Evolutionary conservation across 345 rosid species (phyloP), one percentile per base, ranked within the genome.

Genomic region (Citrus medica): DNA sequence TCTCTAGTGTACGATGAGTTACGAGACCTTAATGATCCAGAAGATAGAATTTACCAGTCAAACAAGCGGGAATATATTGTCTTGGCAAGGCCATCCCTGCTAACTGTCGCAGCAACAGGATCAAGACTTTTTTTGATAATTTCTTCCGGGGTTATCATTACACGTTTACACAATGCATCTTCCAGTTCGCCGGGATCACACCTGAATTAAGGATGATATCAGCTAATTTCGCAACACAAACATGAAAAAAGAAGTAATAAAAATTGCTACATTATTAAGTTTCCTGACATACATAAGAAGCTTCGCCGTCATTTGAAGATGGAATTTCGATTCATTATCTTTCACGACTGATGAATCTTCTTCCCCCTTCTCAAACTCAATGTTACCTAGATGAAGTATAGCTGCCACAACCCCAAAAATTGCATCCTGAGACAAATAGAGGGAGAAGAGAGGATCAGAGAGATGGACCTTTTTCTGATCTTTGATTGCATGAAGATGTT

Each of bases 71-170:
- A 87, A 85, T 95, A 95, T 86, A 93, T 85, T 58, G 97, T 91
- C 88, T 92, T 95, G 73, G 98, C 98, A 75, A 95, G 87, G 80
- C 97, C 95, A 84, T 95, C 98, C 85, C 98, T 87, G 84, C 91
- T 90, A 79, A 91, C 77, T 13, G 94, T 82, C 21, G 98, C 98
- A 40, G 87, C 92, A 71, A 40, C 76, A 69, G 94, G 88, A 84
- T 95, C 92, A 66, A 92, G 94, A 86, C 97, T 93, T 86, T 77
- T 93, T 79, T 88, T 88, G 65, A 95, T 95, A 76, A 90, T 78
- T 79, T 95, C 98, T 86, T 92, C 98, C 3, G 93, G 95, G 37
- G 98, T 92, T 62, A 95, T 77, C 92, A 95, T 93, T 64, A 88
- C 84, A 67, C 98, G 94, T 82, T 89, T 89, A 76, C 98, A 90